These are phyloP conservation scores for Colletotrichum sublineola DNA, from an alignment of 2,329 filamentous ascomycete genomes.

Conservation along the genomic window DNA sequence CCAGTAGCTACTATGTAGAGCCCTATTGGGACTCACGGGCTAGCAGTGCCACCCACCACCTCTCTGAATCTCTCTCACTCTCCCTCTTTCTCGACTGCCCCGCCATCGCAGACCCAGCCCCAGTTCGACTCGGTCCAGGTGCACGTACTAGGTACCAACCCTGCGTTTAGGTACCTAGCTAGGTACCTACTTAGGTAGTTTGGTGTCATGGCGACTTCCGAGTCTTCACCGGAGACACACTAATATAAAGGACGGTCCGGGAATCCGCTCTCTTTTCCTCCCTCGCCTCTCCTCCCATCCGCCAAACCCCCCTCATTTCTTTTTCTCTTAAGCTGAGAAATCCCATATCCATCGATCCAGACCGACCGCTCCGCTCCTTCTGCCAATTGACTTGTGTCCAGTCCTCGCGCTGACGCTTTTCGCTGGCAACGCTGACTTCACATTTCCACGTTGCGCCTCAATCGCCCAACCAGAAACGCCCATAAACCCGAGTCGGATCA, in stretches of 20 bases:
- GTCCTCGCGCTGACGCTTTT: slow-evolving; percentile 32
- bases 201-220: slow-evolving; percentile 40
- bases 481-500: slow-evolving; percentile 20
- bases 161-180: background rate
- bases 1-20: background rate
- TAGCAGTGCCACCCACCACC: background rate
- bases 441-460: slow-evolving; percentile 14
- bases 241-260: slow-evolving; percentile 38
- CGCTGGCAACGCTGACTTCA: slow-evolving; percentile 25
- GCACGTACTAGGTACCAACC: slow-evolving; percentile 2
- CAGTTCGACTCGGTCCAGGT: slow-evolving; percentile 13
- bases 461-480: slow-evolving; percentile 32
- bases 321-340: slow-evolving; percentile 8
- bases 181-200: background rate
- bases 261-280: slow-evolving; percentile 37
- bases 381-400: slow-evolving; percentile 37
- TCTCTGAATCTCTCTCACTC: background rate
- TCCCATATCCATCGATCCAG: slow-evolving; percentile 22
- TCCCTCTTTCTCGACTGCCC: background rate
- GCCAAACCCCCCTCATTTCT: background rate
- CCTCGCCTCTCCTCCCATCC: slow-evolving; percentile 26
- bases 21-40: slow-evolving; percentile 1
- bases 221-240: slow-evolving; percentile 40
- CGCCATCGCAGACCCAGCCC: slow-evolving; percentile 12
- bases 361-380: slow-evolving; percentile 10